These are phyloP conservation scores for Colletotrichum filicis DNA, from an alignment of 2,329 filamentous ascomycete genomes.

Conservation along the genomic window DNA sequence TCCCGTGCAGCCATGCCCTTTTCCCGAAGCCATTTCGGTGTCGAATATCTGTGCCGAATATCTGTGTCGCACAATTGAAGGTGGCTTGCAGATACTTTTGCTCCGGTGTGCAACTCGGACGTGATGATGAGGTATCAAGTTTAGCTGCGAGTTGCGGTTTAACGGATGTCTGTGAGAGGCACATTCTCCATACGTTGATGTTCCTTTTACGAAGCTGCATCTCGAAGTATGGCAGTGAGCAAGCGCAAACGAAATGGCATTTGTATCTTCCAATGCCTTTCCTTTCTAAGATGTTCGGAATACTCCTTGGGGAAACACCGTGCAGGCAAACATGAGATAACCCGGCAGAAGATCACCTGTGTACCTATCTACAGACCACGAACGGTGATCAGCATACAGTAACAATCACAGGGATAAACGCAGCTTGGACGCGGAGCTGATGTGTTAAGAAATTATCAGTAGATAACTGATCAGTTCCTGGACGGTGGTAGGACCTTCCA, in stretches of 20 bases:
- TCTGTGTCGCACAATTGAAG: neutral
- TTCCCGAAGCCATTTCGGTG: neutral
- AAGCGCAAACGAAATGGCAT: no score
- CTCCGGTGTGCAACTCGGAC: neutral
- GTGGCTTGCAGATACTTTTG: neutral
- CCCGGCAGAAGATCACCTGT: neutral
- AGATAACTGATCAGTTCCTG: neutral
- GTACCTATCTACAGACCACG: neutral
- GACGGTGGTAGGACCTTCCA: conserved; percentile 4
- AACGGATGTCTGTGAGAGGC: no score
- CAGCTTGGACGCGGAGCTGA: neutral
- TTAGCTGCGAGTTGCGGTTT: neutral
- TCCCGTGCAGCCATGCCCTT: neutral
- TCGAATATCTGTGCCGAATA: neutral
- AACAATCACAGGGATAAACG: conserved; percentile 18
- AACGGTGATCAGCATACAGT: neutral
- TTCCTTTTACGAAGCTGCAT: neutral
- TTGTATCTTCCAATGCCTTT: no score
- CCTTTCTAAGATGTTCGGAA: neutral
- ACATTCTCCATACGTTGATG: neutral
- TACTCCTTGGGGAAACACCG: neutral
- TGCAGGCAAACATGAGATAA: neutral
- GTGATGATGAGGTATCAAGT: neutral
- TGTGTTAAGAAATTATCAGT: conserved; percentile 2
- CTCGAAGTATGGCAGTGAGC: no score